Percentiles rank a stretch among this genome's conserved stretches.
Evolutionary conservation across 2,329 filamentous ascomycete species (phyloP).

Genomic region (Pseudohalonectria lignicola): DNA sequence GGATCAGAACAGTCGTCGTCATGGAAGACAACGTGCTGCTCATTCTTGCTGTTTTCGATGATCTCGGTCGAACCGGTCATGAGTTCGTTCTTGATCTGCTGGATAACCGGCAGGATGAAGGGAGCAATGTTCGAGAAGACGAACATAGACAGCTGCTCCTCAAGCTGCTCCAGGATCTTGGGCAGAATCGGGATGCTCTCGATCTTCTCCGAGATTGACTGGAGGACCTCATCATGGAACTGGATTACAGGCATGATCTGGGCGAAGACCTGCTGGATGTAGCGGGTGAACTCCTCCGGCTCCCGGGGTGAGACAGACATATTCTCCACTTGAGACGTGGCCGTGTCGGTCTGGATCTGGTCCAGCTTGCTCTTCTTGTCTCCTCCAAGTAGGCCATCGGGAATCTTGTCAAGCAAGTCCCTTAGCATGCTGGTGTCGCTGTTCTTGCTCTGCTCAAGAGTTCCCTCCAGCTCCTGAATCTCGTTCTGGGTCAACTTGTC

Average conservation of each 20-base stretch:
- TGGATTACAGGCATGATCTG: slow-evolving; percentile 85
- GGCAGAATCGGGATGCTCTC: slow-evolving; percentile 79
- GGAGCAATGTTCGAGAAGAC: slow-evolving; percentile 88
- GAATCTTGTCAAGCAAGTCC: slow-evolving; percentile 71
- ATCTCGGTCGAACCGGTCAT: slow-evolving; percentile 78
- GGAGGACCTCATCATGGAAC: slow-evolving; percentile 83
- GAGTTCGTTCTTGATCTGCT: slow-evolving; percentile 78
- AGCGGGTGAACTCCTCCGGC: slow-evolving; percentile 74
- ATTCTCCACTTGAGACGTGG: slow-evolving; percentile 64
- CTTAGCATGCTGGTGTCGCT: slow-evolving; percentile 65
- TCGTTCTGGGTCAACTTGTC: slow-evolving; percentile 90
- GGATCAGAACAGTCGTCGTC: slow-evolving; percentile 69
- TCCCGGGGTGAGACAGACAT: slow-evolving; percentile 64
- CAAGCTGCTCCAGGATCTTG: slow-evolving; percentile 73
- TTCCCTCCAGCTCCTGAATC: slow-evolving; percentile 78
- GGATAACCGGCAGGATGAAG: slow-evolving; percentile 75
- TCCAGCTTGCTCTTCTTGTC: slow-evolving; percentile 67
- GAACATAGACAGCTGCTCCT: slow-evolving; percentile 80
- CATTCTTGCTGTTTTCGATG: slow-evolving; percentile 70
- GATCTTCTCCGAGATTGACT: slow-evolving; percentile 64
- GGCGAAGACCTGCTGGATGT: slow-evolving; percentile 60
- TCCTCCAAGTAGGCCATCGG: slow-evolving; percentile 64
- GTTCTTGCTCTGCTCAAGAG: slow-evolving; percentile 53
- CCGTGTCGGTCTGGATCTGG: slow-evolving; percentile 67
- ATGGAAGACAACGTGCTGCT: slow-evolving; percentile 80